Base-by-base conservation (phyloP, 257 asterid genomes). In the Craterostigma plantagineum region DNA sequence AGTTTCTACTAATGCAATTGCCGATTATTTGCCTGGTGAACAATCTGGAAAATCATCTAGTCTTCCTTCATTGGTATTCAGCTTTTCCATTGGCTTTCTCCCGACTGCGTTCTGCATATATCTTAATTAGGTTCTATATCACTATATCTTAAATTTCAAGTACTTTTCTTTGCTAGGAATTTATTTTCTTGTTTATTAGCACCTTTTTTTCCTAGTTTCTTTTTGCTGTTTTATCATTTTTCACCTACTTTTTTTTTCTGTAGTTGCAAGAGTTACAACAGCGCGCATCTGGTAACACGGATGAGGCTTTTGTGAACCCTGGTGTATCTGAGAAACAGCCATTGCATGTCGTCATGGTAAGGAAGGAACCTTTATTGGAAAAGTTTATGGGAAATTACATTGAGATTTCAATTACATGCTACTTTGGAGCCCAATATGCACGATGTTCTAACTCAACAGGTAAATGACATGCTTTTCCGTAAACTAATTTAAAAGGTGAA, bases 241-340 rank as follows among this genome's bases (percentile, higher is more conserved):
- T 40, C 41, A 17, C 18, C 13, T 35, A 44, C 51, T 33, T 37
- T 35, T 45, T 35, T 35, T 36, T 40, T 27, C 11, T 60, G 58
- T 55, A 90, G 98, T 61, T 90, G 85, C 93, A 90, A 72, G 98
- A 90, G 65, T 63, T 90, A 61, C 72, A 82, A 64, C 93, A 90
- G 51, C 87, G 84, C 51, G 92, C 76, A 35, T 70, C 79, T 9
- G 95, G 78, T 45, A 72, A 75, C 66, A 54, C 55, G 71, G 92
- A 90, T 35, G 84, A 79, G 60, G 63, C 80, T 49, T 68, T 76
- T 66, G 42, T 66, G 52, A 76, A 53, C 70, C 98, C 93, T 13
- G 98, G 95, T 40, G 67, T 83, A 49, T 83, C 93, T 1, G 91
- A 76, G 50, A 79, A 74, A 65, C 92, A 77, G 63, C 98, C 93